Base-by-base conservation (phyloP, 1,284 basidiomycete genomes). In the Neotropicomus parvogracilis region DNA sequence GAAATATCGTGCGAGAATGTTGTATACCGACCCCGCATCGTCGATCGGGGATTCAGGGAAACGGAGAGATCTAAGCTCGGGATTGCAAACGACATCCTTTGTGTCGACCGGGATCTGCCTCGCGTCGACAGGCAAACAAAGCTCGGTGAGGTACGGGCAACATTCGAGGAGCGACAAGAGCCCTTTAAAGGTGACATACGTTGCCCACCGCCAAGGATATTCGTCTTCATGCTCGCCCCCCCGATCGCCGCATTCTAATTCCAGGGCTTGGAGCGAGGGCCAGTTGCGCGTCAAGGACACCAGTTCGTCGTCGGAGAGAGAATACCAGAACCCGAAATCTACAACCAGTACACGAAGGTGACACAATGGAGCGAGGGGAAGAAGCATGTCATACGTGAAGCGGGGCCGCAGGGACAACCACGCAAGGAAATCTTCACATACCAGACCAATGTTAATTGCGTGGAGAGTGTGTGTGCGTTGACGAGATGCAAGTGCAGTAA, bases 271-370 rank as follows among this genome's bases (percentile, higher is more conserved):
- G 21, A 46, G 17, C 0, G 3, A 28, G 8, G 34, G 49, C 49
- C 49, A 50, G 14, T 36, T 28, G 13, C 27, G 14, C 1, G 24
- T 2, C 29, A 54, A n/a, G 26, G 36, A 31, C 8, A 24, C 10
- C 20, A 44, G 19, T 1, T 39, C 40, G 13, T 44, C 28, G 1
- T 56, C 44, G 16, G 40, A 33, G 12, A 53, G 21, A 2, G 34
- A 48, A 28, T 40, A 29, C 34, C 40, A 41, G 14, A 3, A 9
- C 8, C 26, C 33, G 5, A 43, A 3, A 31, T 40, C 13, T 6
- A 56, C 1, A 0, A 17, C 3, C 1, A 43, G 14, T 21, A 16
- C 6, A n/a, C 20, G 24, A 17, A 52, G 31, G 20, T 21, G 31
- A 14, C 0, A 6, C 0, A 53, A 4, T 21, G 36, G 20, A 14